Evolutionary conservation across 257 asterid genomes (phyloP), one percentile per base, ranked within the genome.

Genomic region (Lycium barbarum): DNA sequence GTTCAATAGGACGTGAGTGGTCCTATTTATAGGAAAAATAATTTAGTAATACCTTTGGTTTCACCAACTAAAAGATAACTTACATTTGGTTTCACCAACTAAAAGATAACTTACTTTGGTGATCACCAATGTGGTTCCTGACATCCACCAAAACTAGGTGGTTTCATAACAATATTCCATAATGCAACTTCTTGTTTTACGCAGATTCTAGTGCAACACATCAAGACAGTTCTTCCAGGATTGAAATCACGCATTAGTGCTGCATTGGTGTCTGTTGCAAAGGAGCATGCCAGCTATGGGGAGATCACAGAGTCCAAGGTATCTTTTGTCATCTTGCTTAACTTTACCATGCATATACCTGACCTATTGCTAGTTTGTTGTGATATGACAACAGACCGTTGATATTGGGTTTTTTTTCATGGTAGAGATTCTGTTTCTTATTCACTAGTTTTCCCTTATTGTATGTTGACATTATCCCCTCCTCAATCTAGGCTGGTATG

Each of bases 271-370:
- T 88, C 98, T 84, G 99, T 90, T 88, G 98, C 98, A 47, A 97
- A 97, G 89, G 99, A 97, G 93, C 95, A 94, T 83, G 94, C 99
- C 83, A 92, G 98, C 90, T 97, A 89, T 86, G 99, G 99, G 86
- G 98, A 94, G 86, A 91, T 94, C 83, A 91, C 95, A 2, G 99
- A 95, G 89, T 94, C 99, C 35, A 95, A 95, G 98, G 99, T 95
- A 80, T 57, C 6, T 53, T 43, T 57, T 33, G 54, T 66, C 9
- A 35, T 61, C 53, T 33, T 81, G 84, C 62, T 35, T 12, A 67
- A 51, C 35, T 65, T 66, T 66, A 36, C 57, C 35, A 51, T 33
- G 81, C 85, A 53, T 53, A 26, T 7, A 51, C 82, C 82, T 76
- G 22, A 22, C 7, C 47, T 49, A 51, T 51, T 8, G 82, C 45